Conservation (phyloP, 23 red algal species). For the Gracilaria domingensis region DNA sequence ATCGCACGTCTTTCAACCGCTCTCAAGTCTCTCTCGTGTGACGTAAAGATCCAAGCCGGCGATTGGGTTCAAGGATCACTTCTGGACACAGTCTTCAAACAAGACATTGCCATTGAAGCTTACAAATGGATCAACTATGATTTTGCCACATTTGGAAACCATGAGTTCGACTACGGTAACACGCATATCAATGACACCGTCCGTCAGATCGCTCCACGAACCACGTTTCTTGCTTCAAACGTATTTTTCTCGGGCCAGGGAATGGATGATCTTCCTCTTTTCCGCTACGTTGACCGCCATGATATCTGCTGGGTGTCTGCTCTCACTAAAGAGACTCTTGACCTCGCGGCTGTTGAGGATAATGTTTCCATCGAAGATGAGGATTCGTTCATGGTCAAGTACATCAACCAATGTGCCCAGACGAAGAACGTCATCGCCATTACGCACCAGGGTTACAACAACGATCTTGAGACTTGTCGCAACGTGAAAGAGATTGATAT, state of each 20-base stretch:
- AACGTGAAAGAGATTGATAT: constrained; percentile 59
- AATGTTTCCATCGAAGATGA: constrained; percentile 46
- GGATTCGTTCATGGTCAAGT: constrained; percentile 28
- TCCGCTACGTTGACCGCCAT: constrained; percentile 22
- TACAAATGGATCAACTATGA: constrained; percentile 68
- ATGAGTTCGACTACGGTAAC: constrained; percentile 59
- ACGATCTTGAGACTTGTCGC: constrained; percentile 58
- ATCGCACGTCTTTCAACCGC: constrained; percentile 55
- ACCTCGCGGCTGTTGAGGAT: constrained; percentile 11
- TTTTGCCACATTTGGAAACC: constrained; percentile 67
- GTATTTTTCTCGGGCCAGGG: constrained; percentile 35
- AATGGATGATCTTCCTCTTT: constrained; percentile 44
- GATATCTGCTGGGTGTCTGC: constrained; percentile 58
- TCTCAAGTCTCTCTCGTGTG: constrained; percentile 21
- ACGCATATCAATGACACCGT: constrained; percentile 47
- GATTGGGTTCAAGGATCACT: constrained; percentile 67
- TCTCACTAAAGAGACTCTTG: constrained; percentile 26
- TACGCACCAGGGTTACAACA: constrained; percentile 58
- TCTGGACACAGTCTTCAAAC: constrained; percentile 50
- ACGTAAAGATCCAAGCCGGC: constrained; percentile 57
- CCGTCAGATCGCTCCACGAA: constrained; percentile 17
- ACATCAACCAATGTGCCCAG: constrained; percentile 27
- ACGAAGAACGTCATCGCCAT: constrained; percentile 58
- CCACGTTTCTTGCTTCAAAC: constrained; percentile 55
- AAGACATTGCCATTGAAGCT: constrained; percentile 52